Evolutionary conservation across 1,284 basidiomycete genomes (phyloP), one percentile per base, ranked within the genome.

Genomic region (Flammula alnicola): DNA sequence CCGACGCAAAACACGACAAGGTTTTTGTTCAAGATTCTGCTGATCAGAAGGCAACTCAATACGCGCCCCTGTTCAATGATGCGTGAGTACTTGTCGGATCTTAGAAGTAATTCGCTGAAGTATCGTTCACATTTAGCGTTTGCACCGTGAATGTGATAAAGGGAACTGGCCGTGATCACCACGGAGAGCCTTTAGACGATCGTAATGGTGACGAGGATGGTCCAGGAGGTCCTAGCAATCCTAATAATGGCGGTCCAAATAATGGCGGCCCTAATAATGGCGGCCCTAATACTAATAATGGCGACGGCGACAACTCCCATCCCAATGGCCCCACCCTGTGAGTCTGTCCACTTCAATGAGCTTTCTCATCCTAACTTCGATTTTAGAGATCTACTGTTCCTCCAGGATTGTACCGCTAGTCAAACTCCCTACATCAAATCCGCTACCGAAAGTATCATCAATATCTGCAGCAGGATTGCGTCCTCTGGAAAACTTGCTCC

Each of bases 321-420:
- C 3, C 16, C 30, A 32, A 32, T 16, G 30, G 16, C 16, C 12
- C 8, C 8, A 16, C 30, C 16, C 30, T 32, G 30, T 32, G 9
- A 32, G 8, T 32, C 16, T 32, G 4, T 32, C 16, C 12, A 9
- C 12, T 3, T 32, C 9, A 12, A 11, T 32, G 12, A 11, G 16
- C 30, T 32, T 11, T 12, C 30, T 12, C 30, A 32, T 32, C 8
- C 30, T 9, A 4, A 12, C 12, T 12, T 32, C 9, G 9, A 32
- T 44, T 30, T n/a, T 25, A 55, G 54, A 22, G 54, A 55, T 30
- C 38, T 55, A 11, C 42, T 55, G 17, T 46, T 55, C 27, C 37
- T 55, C 19, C 54, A 49, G 16, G 54, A 55, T 30, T 41, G 39
- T 27, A 55, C 54, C 7, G 47, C 31, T 2, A 55, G 54, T 29